Conservation (phyloP, 2,329 filamentous ascomycete genomes). For the Cadophora sp. region DNA sequence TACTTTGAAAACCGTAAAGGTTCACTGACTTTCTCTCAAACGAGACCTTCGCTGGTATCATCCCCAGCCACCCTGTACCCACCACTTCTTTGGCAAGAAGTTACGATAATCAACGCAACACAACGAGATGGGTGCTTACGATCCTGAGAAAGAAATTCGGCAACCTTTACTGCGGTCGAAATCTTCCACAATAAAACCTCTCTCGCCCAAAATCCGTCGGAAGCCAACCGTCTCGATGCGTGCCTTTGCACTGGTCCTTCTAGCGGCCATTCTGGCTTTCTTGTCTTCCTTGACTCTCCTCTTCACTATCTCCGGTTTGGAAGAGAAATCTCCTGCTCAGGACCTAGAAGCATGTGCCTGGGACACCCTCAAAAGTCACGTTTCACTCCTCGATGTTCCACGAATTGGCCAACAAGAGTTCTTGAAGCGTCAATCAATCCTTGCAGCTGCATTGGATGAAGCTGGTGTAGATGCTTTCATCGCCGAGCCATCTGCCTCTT, state of each 20-base stretch:
- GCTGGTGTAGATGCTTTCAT: slow-evolving; percentile 61
- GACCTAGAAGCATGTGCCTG: slow-evolving; percentile 32
- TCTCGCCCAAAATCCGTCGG: neutral
- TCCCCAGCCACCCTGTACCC: slow-evolving; percentile 3
- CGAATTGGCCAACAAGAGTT: slow-evolving; percentile 36
- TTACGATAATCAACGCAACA: neutral
- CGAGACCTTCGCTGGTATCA: neutral
- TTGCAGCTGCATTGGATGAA: slow-evolving; percentile 33
- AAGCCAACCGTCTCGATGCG: neutral
- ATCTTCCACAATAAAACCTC: neutral
- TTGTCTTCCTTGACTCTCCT: neutral
- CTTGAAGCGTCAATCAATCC: slow-evolving; percentile 31
- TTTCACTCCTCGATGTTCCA: slow-evolving; percentile 35
- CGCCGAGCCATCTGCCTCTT: slow-evolving; percentile 68
- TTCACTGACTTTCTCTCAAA: neutral
- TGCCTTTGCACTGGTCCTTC: slow-evolving; percentile 1
- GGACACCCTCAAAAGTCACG: slow-evolving; percentile 30
- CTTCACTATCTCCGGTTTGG: neutral
- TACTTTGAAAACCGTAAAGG: neutral
- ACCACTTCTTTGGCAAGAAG: neutral
- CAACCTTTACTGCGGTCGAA: neutral
- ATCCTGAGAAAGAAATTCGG: slow-evolving; percentile 10
- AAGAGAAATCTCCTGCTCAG: neutral
- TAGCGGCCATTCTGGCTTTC: neutral
- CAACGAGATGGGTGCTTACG: neutral